Percentiles rank a stretch among this genome's conserved stretches.
Evolutionary conservation across 192 early-diverging fungal genomes (phyloP).

Genomic region (Kappamyces sp.): DNA sequence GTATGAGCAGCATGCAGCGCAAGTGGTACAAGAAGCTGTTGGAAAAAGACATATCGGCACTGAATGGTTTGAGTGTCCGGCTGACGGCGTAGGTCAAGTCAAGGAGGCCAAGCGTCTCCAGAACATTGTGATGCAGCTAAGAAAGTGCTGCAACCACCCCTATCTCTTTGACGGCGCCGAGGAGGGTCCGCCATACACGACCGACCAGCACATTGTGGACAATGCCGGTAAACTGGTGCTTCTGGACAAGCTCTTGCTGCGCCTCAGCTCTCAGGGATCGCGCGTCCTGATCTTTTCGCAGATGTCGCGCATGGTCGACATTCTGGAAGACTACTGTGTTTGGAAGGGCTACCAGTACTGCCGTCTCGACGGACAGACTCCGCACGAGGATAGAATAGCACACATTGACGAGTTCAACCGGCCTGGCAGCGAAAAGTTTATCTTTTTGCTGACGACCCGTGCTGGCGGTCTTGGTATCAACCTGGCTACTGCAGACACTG

Average conservation of each 20-base stretch:
- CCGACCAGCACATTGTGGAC: constrained; percentile 89
- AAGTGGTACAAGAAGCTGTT: constrained; percentile 93
- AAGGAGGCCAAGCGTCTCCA: constrained; percentile 86
- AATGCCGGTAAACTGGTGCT: constrained; percentile 91
- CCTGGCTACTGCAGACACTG: constrained; percentile 90
- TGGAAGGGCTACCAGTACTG: constrained; percentile 89
- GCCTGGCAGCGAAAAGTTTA: constrained; percentile 85
- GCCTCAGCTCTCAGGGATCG: constrained; percentile 81
- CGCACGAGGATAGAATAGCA: constrained; percentile 85
- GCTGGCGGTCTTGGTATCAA: constrained; percentile 98
- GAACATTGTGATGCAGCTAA: constrained; percentile 94
- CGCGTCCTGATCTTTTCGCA: constrained; percentile 95
- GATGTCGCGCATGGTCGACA: constrained; percentile 97
- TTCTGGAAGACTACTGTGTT: constrained; percentile 94
- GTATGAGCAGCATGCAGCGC: constrained; percentile 89
- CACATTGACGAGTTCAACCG: constrained; percentile 93
- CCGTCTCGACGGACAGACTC: constrained; percentile 93
- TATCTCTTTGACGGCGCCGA: constrained; percentile 89
- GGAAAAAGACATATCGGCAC: constrained; percentile 94
- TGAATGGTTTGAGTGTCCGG: constrained; percentile 66
- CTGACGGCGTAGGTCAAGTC: constrained; percentile 58
- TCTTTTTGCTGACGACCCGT: constrained; percentile 93
- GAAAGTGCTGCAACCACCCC: constrained; percentile 82
- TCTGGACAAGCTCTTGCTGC: constrained; percentile 80
- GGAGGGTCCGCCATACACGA: constrained; percentile 90